Evolutionary conservation across 192 early-diverging fungal genomes (phyloP).

Genomic region (Entophlyctis luteolus): DNA sequence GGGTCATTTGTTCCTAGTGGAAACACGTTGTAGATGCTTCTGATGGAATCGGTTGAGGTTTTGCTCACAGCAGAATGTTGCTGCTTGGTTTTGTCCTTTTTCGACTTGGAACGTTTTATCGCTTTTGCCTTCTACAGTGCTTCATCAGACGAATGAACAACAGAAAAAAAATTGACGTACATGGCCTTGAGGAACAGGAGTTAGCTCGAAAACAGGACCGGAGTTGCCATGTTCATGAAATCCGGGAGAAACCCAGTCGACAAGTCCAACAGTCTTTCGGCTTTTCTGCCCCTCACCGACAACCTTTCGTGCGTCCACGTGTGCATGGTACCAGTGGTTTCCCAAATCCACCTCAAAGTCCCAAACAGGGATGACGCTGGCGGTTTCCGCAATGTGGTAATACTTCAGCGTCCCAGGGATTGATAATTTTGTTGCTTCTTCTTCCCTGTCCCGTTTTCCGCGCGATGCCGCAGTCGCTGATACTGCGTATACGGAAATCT

Average conservation of each 20-base stretch:
- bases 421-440: too few species aligned
- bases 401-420: slow-evolving; percentile 63
- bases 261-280: slow-evolving; percentile 64
- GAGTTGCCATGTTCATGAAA: slow-evolving; percentile 61
- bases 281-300: too few species aligned
- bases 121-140: too few species aligned
- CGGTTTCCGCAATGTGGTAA: slow-evolving; percentile 54
- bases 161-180: too few species aligned
- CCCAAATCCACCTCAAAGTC: slow-evolving; percentile 74
- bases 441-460: not conserved
- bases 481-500: not conserved
- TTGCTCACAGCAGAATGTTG: not conserved
- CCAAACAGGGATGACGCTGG: slow-evolving; percentile 73
- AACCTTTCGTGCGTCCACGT: slow-evolving; percentile 45
- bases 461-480: not conserved
- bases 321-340: slow-evolving; percentile 76
- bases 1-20: slow-evolving; percentile 81
- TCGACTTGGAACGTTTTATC: too few species aligned
- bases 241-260: slow-evolving; percentile 96
- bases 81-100: too few species aligned
- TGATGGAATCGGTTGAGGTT: not conserved
- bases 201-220: too few species aligned
- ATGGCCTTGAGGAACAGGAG: too few species aligned
- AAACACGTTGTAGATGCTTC: slow-evolving; percentile 67
- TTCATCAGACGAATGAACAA: too few species aligned